These are phyloP conservation scores for Cucurbita ficifolia DNA, from an alignment of 306 rosid species.

Conservation along the genomic window DNA sequence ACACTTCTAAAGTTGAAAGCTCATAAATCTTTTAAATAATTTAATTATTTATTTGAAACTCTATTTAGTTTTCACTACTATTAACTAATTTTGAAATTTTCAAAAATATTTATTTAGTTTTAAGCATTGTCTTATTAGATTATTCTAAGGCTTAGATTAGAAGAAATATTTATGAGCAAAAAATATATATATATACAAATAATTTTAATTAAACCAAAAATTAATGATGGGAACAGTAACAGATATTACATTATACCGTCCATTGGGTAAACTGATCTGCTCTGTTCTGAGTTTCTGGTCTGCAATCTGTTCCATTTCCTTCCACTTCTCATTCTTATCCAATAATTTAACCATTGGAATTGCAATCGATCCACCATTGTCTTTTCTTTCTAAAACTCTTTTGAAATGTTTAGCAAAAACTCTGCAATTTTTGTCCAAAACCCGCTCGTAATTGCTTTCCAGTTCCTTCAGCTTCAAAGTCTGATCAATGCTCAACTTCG, in stretches of 20 bases:
- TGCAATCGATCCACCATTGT: constrained; percentile 10
- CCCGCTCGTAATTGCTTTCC: constrained; percentile 49
- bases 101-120: too few relatives aligned
- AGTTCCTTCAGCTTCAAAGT: constrained; percentile 44
- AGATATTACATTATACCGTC: constrained; percentile 78
- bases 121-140: too few relatives aligned
- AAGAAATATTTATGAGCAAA: too few relatives aligned
- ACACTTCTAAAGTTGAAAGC: too few relatives aligned
- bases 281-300: constrained; percentile 13
- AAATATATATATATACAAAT: too few relatives aligned
- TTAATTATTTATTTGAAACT: too few relatives aligned
- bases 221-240: neutral
- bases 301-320: neutral
- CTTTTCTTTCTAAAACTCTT: constrained; percentile 26
- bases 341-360: constrained; percentile 24
- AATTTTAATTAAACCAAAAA: too few relatives aligned
- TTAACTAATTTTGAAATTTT: too few relatives aligned
- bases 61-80: too few relatives aligned
- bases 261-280: constrained; percentile 25
- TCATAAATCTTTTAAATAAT: too few relatives aligned
- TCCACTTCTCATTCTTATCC: constrained; percentile 10
- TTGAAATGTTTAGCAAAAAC: constrained; percentile 38
- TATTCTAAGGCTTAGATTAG: too few relatives aligned
- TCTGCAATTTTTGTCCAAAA: constrained; percentile 51
- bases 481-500: constrained; percentile 55